Percentiles rank a stretch among this genome's conserved stretches.
phyloP scores from a whole-genome alignment of 345 rosid species.

The Salix dunnii region DNA sequence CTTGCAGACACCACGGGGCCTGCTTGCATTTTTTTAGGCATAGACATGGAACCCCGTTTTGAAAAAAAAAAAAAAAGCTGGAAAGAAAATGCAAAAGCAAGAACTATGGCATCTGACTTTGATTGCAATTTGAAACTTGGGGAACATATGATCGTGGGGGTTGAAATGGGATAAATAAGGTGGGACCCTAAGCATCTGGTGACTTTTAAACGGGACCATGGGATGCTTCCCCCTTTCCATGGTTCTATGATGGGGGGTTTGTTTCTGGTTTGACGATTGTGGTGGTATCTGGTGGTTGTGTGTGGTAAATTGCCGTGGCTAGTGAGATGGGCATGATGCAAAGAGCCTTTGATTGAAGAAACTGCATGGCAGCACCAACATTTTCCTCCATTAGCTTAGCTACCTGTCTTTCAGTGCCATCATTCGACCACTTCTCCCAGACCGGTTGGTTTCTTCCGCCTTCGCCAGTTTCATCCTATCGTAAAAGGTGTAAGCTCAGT shows the following conservation, averaged over 20 bases:
- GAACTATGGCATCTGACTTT: slow-evolving; percentile 59
- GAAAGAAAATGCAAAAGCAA: slow-evolving; percentile 30
- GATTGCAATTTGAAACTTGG: slow-evolving; percentile 49
- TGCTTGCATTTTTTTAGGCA: slow-evolving; percentile 34
- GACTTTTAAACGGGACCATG: slow-evolving; percentile 26
- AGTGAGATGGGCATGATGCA: slow-evolving; percentile 98
- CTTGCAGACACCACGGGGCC: slow-evolving; percentile 36
- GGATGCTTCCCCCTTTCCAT: slow-evolving; percentile 31
- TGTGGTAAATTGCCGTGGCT: slow-evolving; percentile 83
- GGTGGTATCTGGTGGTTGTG: slow-evolving; percentile 75
- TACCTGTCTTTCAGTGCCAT: slow-evolving; percentile 88
- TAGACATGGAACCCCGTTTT: slow-evolving; percentile 43
- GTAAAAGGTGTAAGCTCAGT: neutral
- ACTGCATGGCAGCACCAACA: slow-evolving; percentile 95
- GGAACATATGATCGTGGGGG: slow-evolving; percentile 23
- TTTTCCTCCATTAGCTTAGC: slow-evolving; percentile 99
- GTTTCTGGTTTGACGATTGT: slow-evolving; percentile 74
- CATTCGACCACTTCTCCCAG: slow-evolving; percentile 98
- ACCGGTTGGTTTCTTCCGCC: slow-evolving; percentile 80
- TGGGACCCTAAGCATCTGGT: slow-evolving; percentile 29
- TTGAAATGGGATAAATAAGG: slow-evolving; percentile 18
- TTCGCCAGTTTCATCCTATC: slow-evolving; percentile 80
- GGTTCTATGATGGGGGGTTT: slow-evolving; percentile 58
- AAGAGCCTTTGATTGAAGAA: slow-evolving; percentile 93
- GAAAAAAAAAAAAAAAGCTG: slow-evolving; percentile 24